Evolutionary conservation across 1,139 yeast species (phyloP), one percentile per base, ranked within the genome.

Genomic region (Scheffersomyces insectosa): DNA sequence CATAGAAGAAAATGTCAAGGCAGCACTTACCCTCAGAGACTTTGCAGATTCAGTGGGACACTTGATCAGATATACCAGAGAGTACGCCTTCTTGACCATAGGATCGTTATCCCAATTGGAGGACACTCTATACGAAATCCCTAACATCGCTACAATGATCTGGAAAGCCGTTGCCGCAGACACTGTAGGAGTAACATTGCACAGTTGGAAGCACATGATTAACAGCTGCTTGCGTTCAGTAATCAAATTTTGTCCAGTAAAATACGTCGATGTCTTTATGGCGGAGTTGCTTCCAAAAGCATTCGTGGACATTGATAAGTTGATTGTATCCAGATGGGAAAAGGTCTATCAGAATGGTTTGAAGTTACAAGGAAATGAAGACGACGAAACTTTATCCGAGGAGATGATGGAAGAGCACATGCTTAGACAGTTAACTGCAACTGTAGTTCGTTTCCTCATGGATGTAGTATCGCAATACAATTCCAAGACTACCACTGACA

Each of bases 41-140:
- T 93, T 95, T 71, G 98, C 99, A 1, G 99, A 95, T 62, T 87
- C 96, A 4, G 96, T 93, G n/a, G 99, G 99, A 12, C 98, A 93
- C 62, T 87, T 90, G 56, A 85, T 95, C 14, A 77, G 99, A 56
- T 93, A 95, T 61, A 93, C 99, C 0, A 80, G 99, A 55, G 99
- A 95, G 65, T 95, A 95, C 62, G 96, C 97, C 4, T 88, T 90
- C 58, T 69, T 91, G 51, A 88, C 97, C 0, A 77, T 95, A 36
- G 95, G 96, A 7, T 88, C 97, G 1, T 85, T 93, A 44, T 83
- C 97, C 1, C 95, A 89, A 54, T 73, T 95, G 44, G 98, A 93
- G 46, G 95, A 85, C 46, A 87, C 97, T 0, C 75, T 95, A 48
- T 95, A 88, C 59, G 93, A 85, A 51, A 81, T 91, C 36, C 97